Conservation (phyloP, 2,329 filamentous ascomycete genomes). For the Didymella pinodella region DNA sequence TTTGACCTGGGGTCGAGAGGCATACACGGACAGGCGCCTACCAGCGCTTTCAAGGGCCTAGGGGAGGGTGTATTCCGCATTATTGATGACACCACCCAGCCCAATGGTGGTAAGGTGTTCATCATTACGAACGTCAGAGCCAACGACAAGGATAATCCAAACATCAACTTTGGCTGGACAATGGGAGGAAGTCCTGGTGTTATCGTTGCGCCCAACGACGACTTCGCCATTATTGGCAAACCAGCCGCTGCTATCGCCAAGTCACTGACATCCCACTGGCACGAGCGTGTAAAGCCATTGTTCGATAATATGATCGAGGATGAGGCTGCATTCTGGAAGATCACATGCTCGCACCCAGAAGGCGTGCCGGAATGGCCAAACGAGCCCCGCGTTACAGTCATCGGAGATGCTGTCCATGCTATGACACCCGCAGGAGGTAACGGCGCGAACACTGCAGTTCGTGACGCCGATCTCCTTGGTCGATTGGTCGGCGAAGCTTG, state of each 20-base stretch:
- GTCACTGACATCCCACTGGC: constrained; percentile 62
- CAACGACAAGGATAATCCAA: constrained; percentile 65
- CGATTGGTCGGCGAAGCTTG: constrained; percentile 47
- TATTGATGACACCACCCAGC: constrained; percentile 56
- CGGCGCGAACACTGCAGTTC: constrained; percentile 57
- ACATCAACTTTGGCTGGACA: constrained; percentile 69
- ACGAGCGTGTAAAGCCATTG: constrained; percentile 63
- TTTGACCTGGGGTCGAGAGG: constrained; percentile 70
- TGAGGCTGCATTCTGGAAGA: constrained; percentile 72
- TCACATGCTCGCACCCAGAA: constrained; percentile 67
- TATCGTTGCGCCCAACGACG: constrained; percentile 65
- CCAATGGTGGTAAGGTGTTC: constrained; percentile 57
- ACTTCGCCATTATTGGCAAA: constrained; percentile 66
- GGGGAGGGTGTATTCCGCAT: constrained; percentile 71
- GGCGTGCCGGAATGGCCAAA: constrained; percentile 69
- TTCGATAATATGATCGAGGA: constrained; percentile 65
- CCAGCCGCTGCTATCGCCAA: constrained; percentile 67
- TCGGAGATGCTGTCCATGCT: constrained; percentile 57
- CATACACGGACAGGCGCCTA: constrained; percentile 71
- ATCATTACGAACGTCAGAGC: constrained; percentile 71
- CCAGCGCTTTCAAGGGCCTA: constrained; percentile 66
- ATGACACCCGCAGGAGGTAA: constrained; percentile 59
- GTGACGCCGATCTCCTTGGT: constrained; percentile 53
- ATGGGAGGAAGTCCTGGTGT: constrained; percentile 66
- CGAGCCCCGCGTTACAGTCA: constrained; percentile 59